Evolutionary conservation across 352 stramenopile species (phyloP).

Genomic region (Thalassiosira livingstoniorum): DNA sequence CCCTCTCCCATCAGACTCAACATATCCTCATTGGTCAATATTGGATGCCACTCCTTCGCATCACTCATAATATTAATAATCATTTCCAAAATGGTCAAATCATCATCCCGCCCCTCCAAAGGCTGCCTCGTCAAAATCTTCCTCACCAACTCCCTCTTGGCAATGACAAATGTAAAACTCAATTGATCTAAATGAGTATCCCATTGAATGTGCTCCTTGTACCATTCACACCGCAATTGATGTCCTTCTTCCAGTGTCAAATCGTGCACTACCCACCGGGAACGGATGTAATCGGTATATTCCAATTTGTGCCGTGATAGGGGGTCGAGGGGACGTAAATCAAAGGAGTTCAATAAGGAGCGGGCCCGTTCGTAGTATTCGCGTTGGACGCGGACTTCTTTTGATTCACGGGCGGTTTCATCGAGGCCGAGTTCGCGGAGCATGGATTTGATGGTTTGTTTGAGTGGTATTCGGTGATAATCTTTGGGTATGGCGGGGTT

Average conservation of each 20-base stretch:
- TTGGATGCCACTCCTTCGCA: conserved; percentile 77
- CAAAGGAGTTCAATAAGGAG: conserved; percentile 69
- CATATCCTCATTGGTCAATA: no score
- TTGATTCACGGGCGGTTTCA: conserved; percentile 36
- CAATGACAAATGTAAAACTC: conserved; percentile 80
- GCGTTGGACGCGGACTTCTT: conserved; percentile 59
- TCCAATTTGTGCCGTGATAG: conserved; percentile 59
- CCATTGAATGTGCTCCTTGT: conserved; percentile 77
- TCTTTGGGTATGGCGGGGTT: no score
- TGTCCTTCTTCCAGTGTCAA: conserved; percentile 71
- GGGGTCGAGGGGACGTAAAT: conserved; percentile 64
- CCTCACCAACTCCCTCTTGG: conserved; percentile 67
- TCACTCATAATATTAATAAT: conserved; percentile 54
- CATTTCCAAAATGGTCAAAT: conserved; percentile 38
- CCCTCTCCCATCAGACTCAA: no score
- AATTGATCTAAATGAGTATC: conserved; percentile 74
- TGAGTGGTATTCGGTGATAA: conserved; percentile 56
- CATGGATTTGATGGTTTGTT: conserved; percentile 70
- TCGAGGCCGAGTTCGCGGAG: conserved; percentile 67
- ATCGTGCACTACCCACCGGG: conserved; percentile 79
- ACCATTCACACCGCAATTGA: conserved; percentile 82
- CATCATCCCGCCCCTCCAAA: conserved; percentile 15
- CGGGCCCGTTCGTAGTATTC: conserved; percentile 75
- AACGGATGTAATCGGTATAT: conserved; percentile 76
- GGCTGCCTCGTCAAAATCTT: conserved; percentile 47